A percentile compares a stretch with the other conserved stretches of the same genome.
phyloP scores from a whole-genome alignment of 1,284 basidiomycete species.

The Takashimella tepidaria region DNA sequence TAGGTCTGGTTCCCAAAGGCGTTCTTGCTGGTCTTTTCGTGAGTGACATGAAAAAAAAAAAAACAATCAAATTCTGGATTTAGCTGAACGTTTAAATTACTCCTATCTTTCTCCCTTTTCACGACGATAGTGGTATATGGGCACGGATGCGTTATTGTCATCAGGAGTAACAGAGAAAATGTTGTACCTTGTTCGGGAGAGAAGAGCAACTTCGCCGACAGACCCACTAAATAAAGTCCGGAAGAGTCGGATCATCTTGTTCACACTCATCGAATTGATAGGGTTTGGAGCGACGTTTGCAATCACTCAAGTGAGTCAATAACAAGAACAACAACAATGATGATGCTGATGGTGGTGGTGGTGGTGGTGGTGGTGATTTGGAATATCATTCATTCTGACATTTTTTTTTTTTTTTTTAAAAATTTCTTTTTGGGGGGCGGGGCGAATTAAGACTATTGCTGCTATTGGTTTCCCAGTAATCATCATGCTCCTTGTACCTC shows the following conservation, averaged over 20 bases:
- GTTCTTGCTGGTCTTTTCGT: conserved; percentile 49
- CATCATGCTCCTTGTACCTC: conserved; percentile 79
- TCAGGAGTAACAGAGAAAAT: conserved; percentile 83
- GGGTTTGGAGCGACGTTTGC: conserved; percentile 88
- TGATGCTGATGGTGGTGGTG: too few relatives aligned
- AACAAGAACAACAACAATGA: too few relatives aligned
- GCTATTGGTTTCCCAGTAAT: conserved; percentile 89
- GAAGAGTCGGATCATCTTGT: conserved; percentile 69
- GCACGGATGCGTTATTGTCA: conserved; percentile 69
- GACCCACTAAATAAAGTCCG: conserved; percentile 72
- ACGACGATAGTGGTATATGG: conserved; percentile 71
- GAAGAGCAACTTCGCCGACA: conserved; percentile 55
- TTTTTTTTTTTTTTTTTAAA: too few relatives aligned
- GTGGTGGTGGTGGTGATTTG: too few relatives aligned
- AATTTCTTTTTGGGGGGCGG: too few relatives aligned
- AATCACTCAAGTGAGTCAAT: too few relatives aligned
- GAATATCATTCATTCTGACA: too few relatives aligned
- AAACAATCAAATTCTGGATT: too few relatives aligned
- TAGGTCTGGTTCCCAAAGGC: conserved; percentile 70
- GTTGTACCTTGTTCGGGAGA: conserved; percentile 75
- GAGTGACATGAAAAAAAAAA: too few relatives aligned
- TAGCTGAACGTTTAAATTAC: too few relatives aligned
- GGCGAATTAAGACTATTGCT: conserved; percentile 81
- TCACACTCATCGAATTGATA: conserved; percentile 71
- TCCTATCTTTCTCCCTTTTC: too few relatives aligned